Base-by-base conservation (phyloP, 108 stramenopile species). In the Thalassiosira profunda region DNA sequence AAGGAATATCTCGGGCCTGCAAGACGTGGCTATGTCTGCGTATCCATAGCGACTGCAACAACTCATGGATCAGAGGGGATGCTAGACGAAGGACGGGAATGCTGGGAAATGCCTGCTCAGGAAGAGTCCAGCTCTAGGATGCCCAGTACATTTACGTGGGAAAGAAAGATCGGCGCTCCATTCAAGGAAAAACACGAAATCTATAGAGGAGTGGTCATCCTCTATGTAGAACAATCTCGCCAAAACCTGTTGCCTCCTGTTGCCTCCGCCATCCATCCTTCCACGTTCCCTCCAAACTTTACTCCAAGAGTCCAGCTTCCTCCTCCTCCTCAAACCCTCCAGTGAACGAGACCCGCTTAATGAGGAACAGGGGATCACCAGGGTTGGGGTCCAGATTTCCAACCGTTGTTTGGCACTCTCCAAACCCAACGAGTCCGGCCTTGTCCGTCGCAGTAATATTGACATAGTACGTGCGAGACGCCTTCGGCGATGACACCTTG, bases 1-100 rank as follows among this genome's bases (percentile, higher is more conserved):
- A 60, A 18, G 74, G 70, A 35, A 54, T 91, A 3, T 33, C 86
- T 11, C 66, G 66, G 24, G 76, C 83, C 30, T 88, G 88, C 57
- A 34, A 35, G 25, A 23, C 6, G 35, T 82, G 12, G 45, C 65
- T 20, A 3, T 6, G 15, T 82, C 81, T 23, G 41, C 72, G n/a
- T 82, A 76, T 66, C 64, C 72, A n/a, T n/a, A n/a, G n/a, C n/a
- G n/a, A n/a, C 30, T 82, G 14, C 71, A 65, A 5, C 20, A 11
- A 3, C 67, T 52, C 23, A 82, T 82, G 81, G 54, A 73, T 5
- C 25, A 63, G 34, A 28, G 30, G 75, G 67, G 3, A 15, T 76
- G 17, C 26, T 57, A 15, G 61, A 76, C 12, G 75, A 76, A 17
- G 75, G 75, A 17, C 69, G 75, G 75, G 67, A 76, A 28, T 63